Percentiles rank a stretch among this genome's conserved stretches.
Evolutionary conservation across 192 early-diverging fungal species (phyloP).

Genomic region (Pilobolus umbonatus): DNA sequence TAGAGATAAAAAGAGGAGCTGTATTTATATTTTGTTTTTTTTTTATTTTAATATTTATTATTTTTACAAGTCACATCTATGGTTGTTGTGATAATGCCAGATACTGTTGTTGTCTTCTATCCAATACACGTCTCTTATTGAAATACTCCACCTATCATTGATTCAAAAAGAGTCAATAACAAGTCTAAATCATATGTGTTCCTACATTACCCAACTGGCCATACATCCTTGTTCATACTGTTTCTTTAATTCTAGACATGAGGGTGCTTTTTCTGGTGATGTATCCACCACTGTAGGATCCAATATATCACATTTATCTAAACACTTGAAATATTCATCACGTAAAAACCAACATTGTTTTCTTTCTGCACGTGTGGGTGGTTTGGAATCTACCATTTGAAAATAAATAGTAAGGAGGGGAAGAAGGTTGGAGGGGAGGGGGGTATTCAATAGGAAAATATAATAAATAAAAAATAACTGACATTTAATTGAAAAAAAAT

Average conservation of each 20-base stretch:
- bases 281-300: constrained; percentile 47
- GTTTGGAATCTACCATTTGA: constrained; percentile 23
- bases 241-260: constrained; percentile 48
- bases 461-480: not conserved
- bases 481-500: not conserved
- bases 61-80: constrained; percentile 9
- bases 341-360: constrained; percentile 73
- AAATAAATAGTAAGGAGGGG: no score
- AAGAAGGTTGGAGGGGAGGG: no score
- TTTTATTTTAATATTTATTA: not conserved
- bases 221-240: constrained; percentile 62
- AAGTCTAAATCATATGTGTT: not conserved
- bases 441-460: not conserved
- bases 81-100: constrained; percentile 38
- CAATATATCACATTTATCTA: constrained; percentile 59
- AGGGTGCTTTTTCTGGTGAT: constrained; percentile 30
- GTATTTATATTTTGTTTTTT: not conserved
- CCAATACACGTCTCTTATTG: constrained; percentile 50
- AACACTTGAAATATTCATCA: constrained; percentile 75
- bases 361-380: constrained; percentile 60
- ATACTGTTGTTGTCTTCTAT: constrained; percentile 43
- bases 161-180: not conserved
- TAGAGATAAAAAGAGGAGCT: not conserved
- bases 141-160: constrained; percentile 52
- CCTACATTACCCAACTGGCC: constrained; percentile 59